Conservation (phyloP, 2,329 filamentous ascomycete genomes). For the Achaetomium macrosporum region DNA sequence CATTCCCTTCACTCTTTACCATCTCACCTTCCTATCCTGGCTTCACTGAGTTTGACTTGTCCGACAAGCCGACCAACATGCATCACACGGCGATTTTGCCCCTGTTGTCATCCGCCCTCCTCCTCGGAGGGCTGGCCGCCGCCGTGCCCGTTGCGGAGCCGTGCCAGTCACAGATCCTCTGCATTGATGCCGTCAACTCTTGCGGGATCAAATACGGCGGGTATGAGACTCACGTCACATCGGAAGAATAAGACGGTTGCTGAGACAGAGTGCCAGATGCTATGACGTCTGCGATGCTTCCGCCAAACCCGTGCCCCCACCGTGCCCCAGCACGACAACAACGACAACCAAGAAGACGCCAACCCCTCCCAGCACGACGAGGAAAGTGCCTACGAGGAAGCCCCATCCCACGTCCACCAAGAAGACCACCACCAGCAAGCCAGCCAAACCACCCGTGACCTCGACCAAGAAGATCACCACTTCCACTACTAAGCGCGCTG, state of each 20-base stretch:
- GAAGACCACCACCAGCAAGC: neutral
- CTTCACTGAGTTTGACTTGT: neutral
- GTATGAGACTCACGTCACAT: slow-evolving; percentile 1
- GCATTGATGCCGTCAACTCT: slow-evolving; percentile 18
- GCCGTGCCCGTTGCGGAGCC: slow-evolving; percentile 7
- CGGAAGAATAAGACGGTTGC: neutral
- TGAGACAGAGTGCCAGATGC: slow-evolving; percentile 12
- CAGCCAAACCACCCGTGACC: neutral
- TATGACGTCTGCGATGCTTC: slow-evolving; percentile 15
- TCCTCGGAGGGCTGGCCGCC: slow-evolving; percentile 8
- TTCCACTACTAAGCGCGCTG: neutral
- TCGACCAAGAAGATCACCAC: slow-evolving; percentile 3
- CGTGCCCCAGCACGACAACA: slow-evolving; percentile 11
- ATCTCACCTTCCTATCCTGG: slow-evolving; percentile 17
- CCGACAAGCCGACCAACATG: slow-evolving; percentile 8
- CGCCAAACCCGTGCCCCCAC: slow-evolving; percentile 14
- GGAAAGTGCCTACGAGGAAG: neutral
- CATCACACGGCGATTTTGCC: neutral
- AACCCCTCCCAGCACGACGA: neutral
- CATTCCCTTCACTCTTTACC: neutral
- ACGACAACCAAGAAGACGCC: slow-evolving; percentile 2
- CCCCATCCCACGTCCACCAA: neutral
- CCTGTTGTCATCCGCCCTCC: slow-evolving; percentile 12
- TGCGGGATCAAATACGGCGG: slow-evolving; percentile 21
- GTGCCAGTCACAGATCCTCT: slow-evolving; percentile 16